A percentile compares a stretch with the other conserved stretches of the same genome.
Evolutionary conservation across 1,284 basidiomycete genomes (phyloP).

Genomic region (Leccinum subrobustum): DNA sequence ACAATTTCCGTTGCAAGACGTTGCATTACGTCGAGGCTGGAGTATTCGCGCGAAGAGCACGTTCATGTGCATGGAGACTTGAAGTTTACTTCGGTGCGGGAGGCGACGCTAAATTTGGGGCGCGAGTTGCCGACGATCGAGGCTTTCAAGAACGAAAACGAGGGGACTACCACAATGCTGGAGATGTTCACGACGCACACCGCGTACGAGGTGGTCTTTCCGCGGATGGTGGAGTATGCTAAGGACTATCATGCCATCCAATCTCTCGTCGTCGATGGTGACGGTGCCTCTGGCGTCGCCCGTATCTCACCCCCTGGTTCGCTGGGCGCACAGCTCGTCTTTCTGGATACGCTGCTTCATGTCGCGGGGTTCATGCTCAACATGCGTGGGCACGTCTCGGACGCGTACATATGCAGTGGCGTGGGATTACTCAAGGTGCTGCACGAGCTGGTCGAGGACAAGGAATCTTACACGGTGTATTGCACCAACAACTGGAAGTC

Average conservation of each 20-base stretch:
- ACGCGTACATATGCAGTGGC: constrained; percentile 62
- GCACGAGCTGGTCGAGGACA: constrained; percentile 40
- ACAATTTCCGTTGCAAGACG: constrained; percentile 37
- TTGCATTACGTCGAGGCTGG: constrained; percentile 40
- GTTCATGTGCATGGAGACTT: constrained; percentile 52
- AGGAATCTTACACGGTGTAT: constrained; percentile 49
- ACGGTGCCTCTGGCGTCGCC: constrained; percentile 55
- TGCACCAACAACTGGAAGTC: constrained; percentile 46
- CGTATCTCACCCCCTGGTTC: constrained; percentile 41
- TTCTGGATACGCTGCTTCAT: constrained; percentile 66
- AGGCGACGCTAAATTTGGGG: constrained; percentile 40
- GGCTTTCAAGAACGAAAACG: constrained; percentile 26
- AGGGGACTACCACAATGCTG: neutral
- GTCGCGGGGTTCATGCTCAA: constrained; percentile 69
- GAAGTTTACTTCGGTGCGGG: constrained; percentile 33
- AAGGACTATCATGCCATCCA: constrained; percentile 56
- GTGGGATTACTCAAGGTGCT: constrained; percentile 49
- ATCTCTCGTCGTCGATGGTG: constrained; percentile 47
- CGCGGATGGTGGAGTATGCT: constrained; percentile 65
- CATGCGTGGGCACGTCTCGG: constrained; percentile 45
- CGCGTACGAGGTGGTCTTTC: constrained; percentile 37
- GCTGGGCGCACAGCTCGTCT: constrained; percentile 52
- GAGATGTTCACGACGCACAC: neutral
- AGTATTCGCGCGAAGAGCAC: constrained; percentile 33
- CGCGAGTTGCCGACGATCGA: constrained; percentile 36